Conservation (phyloP, 2,329 filamentous ascomycete genomes). For the Aquanectria penicillioides region DNA sequence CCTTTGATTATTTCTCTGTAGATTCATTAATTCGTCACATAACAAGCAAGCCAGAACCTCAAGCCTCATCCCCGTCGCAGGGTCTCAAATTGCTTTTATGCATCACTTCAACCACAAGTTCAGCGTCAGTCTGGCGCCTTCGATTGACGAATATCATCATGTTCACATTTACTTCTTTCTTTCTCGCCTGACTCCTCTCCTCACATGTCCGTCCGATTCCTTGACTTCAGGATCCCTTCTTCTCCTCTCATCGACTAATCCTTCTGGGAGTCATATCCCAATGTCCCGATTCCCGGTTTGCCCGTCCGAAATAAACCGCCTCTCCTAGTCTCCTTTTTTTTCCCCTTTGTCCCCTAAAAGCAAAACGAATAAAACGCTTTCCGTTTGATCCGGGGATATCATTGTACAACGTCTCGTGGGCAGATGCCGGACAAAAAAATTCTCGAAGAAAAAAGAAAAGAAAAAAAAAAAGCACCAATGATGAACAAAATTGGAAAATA, state of each 20-base stretch:
- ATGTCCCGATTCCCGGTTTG: background rate
- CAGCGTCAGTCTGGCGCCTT: too few species aligned
- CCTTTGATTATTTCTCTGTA: too few species aligned
- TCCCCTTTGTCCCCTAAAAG: conserved; percentile 20
- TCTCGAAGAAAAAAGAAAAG: background rate
- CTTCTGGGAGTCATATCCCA: background rate
- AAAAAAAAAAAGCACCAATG: background rate
- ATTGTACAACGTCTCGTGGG: conserved; percentile 29
- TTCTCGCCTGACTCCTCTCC: background rate
- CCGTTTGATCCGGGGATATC: conserved; percentile 30
- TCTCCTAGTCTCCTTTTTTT: conserved; percentile 3
- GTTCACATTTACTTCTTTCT: conserved; percentile 22
- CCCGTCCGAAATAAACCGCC: background rate
- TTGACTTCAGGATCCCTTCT: background rate
- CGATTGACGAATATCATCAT: conserved; percentile 15
- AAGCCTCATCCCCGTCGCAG: too few species aligned
- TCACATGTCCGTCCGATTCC: background rate
- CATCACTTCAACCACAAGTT: too few species aligned
- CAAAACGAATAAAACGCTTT: conserved; percentile 23
- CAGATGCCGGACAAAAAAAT: background rate
- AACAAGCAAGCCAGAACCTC: too few species aligned
- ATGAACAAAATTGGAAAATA: conserved; percentile 1
- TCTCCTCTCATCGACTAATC: background rate
- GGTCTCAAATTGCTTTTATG: too few species aligned
- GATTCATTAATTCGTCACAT: too few species aligned